Evolutionary conservation across 2,329 filamentous ascomycete species (phyloP), one percentile per base, ranked within the genome.

Genomic region (Pseudogymnoascus sp.): DNA sequence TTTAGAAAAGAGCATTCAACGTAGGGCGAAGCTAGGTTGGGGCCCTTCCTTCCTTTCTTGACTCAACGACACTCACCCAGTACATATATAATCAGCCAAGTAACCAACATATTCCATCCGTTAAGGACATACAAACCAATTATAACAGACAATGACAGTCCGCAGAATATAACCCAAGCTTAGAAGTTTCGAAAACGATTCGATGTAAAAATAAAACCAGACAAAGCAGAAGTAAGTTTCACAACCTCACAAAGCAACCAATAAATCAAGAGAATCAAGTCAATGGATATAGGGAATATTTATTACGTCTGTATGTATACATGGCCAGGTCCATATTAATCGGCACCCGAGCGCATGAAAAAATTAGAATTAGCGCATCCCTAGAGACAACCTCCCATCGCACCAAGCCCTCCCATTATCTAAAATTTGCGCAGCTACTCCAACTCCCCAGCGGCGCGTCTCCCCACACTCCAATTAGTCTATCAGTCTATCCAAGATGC

Each of bases 231-330:
- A 29, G 6, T 13, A 16, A 6, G 7, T 3, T 50, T 47, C 21
- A 50, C 13, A 26, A 5, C n/a, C 19, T n/a, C 6, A n/a, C 13
- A 47, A 26, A 50, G 11, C 13, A 26, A n/a, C 31, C n/a, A 53
- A 53, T 14, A 31, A 31, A 31, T 4, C 24, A 29, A 29, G 31
- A 53, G 14, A 53, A 53, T 3, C 6, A 16, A 33, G 26, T 6
- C 26, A 16, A 53, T 3, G 4, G 8, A 31, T 53, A 31, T 31
- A 53, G n/a, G 47, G 47, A 53, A 53, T 53, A 53, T 53, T 53
- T 53, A 53, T 53, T 53, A 53, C 47, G 47, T 53, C 47, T 53
- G 47, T 53, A 31, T 53, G 47, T 33, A 33, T 53, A 31, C 26
- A 31, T 53, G 47, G n/a, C 10, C 26, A 47, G 44, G 44, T 11